Evolutionary conservation across 345 rosid species (phyloP).

Genomic region (Populus davidiana): DNA sequence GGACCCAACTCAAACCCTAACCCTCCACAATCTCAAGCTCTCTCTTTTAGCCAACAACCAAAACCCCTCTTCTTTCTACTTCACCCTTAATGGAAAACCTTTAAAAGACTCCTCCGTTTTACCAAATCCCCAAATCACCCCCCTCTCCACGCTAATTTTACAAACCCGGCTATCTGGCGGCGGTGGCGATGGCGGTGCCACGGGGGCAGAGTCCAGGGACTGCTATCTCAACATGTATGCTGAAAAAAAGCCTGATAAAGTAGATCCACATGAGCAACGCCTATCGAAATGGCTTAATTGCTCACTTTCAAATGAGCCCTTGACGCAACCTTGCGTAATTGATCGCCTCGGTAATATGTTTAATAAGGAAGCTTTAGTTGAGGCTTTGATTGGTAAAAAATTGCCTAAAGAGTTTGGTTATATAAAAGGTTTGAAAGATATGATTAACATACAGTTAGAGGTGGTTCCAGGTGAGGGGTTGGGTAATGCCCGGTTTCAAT

Average conservation of each 20-base stretch:
- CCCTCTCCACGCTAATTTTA: slow-evolving; percentile 56
- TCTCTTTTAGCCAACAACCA: slow-evolving; percentile 32
- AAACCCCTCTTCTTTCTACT: slow-evolving; percentile 40
- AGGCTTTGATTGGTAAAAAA: slow-evolving; percentile 63
- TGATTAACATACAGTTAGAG: slow-evolving; percentile 61
- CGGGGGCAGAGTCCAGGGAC: slow-evolving; percentile 93
- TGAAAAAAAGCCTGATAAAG: slow-evolving; percentile 85
- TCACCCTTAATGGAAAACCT: slow-evolving; percentile 58
- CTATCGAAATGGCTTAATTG: slow-evolving; percentile 86
- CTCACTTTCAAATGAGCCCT: slow-evolving; percentile 73
- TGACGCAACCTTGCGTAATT: slow-evolving; percentile 74
- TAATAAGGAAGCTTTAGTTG: slow-evolving; percentile 76
- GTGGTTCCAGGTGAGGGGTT: slow-evolving; percentile 49
- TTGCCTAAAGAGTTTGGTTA: slow-evolving; percentile 66
- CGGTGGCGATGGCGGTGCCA: slow-evolving; percentile 99
- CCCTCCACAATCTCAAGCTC: slow-evolving; percentile 44
- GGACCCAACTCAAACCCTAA: slow-evolving; percentile 36
- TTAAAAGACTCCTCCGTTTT: slow-evolving; percentile 44
- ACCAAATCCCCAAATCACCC: slow-evolving; percentile 39
- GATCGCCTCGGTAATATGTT: slow-evolving; percentile 83
- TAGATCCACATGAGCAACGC: slow-evolving; percentile 88
- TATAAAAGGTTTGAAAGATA: slow-evolving; percentile 80
- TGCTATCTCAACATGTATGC: slow-evolving; percentile 98
- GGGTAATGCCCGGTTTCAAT: slow-evolving; percentile 52
- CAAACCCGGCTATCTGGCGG: slow-evolving; percentile 66